Percentiles rank a stretch among this genome's conserved stretches.
phyloP scores from a whole-genome alignment of 2,329 filamentous ascomycete species.

The Fusarium anguioides region DNA sequence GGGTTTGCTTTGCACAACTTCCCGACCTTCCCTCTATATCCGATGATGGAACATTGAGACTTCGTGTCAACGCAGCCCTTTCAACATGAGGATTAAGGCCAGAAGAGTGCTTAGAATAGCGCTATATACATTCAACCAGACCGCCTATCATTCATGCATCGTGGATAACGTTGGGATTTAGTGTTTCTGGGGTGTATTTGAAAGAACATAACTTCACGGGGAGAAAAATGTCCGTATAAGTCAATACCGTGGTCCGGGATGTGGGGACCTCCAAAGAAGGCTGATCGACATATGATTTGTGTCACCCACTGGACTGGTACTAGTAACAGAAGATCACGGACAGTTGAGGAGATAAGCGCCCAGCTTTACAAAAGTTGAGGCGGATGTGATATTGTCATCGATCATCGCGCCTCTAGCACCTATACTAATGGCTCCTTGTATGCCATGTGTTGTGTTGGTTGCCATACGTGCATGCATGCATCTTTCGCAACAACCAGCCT shows the following conservation, averaged over 20 bases:
- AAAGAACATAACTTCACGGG: background rate
- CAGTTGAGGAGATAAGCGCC: conserved; percentile 11
- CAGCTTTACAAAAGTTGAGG: background rate
- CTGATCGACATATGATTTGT: conserved; percentile 20
- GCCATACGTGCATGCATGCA: background rate
- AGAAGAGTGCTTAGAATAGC: conserved; percentile 30
- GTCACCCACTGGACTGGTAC: conserved; percentile 12
- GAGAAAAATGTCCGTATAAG: conserved; percentile 12
- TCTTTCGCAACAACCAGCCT: conserved; percentile 7
- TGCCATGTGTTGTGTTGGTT: background rate
- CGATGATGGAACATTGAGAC: conserved; percentile 2
- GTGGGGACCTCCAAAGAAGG: background rate
- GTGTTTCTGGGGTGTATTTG: conserved; percentile 2
- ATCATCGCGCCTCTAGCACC: conserved; percentile 4
- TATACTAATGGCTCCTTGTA: background rate
- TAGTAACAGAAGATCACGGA: conserved; percentile 8
- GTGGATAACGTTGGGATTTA: background rate
- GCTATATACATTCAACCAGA: conserved; percentile 12
- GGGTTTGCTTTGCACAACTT: background rate
- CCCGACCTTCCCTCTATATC: conserved; percentile 2
- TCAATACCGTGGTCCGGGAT: no score
- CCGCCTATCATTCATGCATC: conserved; percentile 6
- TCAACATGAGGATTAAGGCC: background rate
- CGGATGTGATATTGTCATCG: conserved; percentile 19
- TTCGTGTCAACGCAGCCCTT: conserved; percentile 27